Conservation (phyloP, 768 basidiomycete species). For the Megacollybia marginata region DNA sequence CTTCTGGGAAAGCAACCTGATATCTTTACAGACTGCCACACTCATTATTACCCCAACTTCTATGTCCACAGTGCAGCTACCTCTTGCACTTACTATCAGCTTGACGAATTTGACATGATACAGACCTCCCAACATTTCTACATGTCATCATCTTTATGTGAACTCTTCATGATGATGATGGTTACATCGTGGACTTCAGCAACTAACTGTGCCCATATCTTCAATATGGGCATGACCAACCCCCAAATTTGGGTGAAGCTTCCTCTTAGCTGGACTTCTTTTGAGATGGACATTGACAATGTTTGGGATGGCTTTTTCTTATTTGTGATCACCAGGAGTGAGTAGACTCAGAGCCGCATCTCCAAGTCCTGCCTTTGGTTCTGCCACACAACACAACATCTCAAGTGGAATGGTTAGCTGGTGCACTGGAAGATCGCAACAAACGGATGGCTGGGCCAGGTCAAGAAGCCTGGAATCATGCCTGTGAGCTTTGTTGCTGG, state of each 20-base stretch:
- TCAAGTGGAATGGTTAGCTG: background rate
- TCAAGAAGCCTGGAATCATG: constrained; percentile 22
- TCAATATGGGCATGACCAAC: background rate
- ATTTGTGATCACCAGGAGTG: background rate
- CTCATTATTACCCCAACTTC: constrained; percentile 1
- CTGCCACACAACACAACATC: background rate
- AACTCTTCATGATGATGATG: constrained; percentile 5
- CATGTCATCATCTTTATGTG: background rate
- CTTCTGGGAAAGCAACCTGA: background rate
- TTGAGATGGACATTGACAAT: background rate
- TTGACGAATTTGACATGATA: background rate
- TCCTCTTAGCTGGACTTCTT: background rate
- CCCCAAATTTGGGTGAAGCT: background rate
- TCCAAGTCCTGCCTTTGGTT: background rate
- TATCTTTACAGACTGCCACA: constrained; percentile 1
- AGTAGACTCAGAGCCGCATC: too few species aligned
- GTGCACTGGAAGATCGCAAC: background rate
- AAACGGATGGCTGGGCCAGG: constrained; percentile 1
- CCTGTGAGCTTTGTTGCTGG: constrained; percentile 19
- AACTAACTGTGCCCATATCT: background rate
- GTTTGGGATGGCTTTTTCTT: background rate
- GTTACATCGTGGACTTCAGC: background rate
- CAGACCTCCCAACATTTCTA: constrained; percentile 4
- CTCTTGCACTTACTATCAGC: background rate
- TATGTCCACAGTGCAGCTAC: constrained; percentile 1